A percentile compares a stretch with the other conserved stretches of the same genome.
Conservation (phyloP, 495 filamentous ascomycete genomes). For the Penicillium flavigenum region DNA sequence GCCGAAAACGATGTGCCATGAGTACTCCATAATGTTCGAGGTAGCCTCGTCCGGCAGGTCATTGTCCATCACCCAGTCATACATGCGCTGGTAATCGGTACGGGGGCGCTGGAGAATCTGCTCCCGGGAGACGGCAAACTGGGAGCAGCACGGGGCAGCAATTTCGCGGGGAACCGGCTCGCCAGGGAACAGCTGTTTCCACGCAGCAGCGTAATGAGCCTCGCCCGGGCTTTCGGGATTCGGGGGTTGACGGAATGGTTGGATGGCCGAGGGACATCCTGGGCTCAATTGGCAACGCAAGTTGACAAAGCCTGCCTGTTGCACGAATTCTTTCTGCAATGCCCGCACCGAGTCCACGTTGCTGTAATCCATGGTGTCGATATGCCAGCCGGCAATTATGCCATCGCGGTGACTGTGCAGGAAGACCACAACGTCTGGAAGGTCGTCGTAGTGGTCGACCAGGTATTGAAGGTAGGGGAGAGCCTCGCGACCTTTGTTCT, state of each 20-base stretch:
- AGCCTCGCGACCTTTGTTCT: slow-evolving; percentile 49
- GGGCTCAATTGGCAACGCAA: slow-evolving; percentile 44
- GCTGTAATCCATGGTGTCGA: slow-evolving; percentile 44
- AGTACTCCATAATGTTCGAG: slow-evolving; percentile 52
- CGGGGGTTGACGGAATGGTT: slow-evolving; percentile 41
- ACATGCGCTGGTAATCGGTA: slow-evolving; percentile 56
- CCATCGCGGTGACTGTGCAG: slow-evolving; percentile 45
- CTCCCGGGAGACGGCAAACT: slow-evolving; percentile 63
- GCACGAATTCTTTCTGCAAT: slow-evolving; percentile 38
- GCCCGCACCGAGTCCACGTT: slow-evolving; percentile 44
- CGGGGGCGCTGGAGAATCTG: slow-evolving; percentile 48
- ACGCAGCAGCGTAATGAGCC: slow-evolving; percentile 43
- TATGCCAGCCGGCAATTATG: slow-evolving; percentile 47
- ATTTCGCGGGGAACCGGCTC: slow-evolving; percentile 48
- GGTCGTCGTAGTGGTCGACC: slow-evolving; percentile 48
- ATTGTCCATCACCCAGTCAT: slow-evolving; percentile 59
- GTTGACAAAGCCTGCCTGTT: slow-evolving; percentile 41
- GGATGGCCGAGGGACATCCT: slow-evolving; percentile 43
- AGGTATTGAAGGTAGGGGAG: slow-evolving; percentile 51
- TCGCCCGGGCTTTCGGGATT: slow-evolving; percentile 55
- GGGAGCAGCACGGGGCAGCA: slow-evolving; percentile 62
- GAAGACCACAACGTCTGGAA: slow-evolving; percentile 44
- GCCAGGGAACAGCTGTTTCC: slow-evolving; percentile 44
- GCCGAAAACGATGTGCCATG: slow-evolving; percentile 57
- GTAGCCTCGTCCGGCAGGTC: slow-evolving; percentile 46